Percentiles rank a stretch among this genome's conserved stretches.
Evolutionary conservation across 225 moss, liverwort and hornwort genomes (phyloP).

Genomic region (Anthoceros angustus): DNA sequence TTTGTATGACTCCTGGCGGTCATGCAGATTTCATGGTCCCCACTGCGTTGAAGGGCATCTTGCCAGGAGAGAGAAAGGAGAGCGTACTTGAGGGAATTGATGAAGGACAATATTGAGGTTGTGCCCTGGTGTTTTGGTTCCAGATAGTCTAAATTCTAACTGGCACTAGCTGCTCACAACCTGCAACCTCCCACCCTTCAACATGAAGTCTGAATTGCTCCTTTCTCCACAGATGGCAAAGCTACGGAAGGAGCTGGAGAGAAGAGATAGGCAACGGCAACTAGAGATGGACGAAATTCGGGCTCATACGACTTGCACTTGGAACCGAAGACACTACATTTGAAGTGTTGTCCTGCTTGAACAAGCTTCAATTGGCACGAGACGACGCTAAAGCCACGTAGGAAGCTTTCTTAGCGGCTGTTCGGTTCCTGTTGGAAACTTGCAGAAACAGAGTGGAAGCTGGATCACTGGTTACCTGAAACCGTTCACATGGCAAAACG

Average conservation of each 20-base stretch:
- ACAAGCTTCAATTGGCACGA: neutral
- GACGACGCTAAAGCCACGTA: no score
- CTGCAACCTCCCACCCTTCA: no score
- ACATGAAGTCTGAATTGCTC: neutral
- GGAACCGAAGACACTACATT: constrained; percentile 2
- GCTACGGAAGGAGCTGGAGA: neutral
- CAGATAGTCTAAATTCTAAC: neutral
- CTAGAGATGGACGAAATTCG: constrained; percentile 1
- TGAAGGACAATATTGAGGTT: constrained; percentile 3
- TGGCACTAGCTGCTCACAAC: neutral
- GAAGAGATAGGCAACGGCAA: neutral
- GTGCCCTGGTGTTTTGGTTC: neutral
- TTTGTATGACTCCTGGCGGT: neutral
- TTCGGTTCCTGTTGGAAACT: no score
- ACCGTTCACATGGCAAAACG: no score
- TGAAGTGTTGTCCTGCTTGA: neutral
- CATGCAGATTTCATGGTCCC: neutral
- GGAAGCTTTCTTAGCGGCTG: no score
- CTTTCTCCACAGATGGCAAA: neutral
- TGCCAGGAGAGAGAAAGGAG: neutral
- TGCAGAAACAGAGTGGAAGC: no score
- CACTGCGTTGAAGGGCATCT: neutral
- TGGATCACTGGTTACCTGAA: no score
- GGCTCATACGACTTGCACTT: neutral
- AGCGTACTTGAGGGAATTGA: neutral